A percentile compares a stretch with the other conserved stretches of the same genome.
Conservation (phyloP, 129 eudicot species). For the Pseudognaphalium luteoalbum region DNA sequence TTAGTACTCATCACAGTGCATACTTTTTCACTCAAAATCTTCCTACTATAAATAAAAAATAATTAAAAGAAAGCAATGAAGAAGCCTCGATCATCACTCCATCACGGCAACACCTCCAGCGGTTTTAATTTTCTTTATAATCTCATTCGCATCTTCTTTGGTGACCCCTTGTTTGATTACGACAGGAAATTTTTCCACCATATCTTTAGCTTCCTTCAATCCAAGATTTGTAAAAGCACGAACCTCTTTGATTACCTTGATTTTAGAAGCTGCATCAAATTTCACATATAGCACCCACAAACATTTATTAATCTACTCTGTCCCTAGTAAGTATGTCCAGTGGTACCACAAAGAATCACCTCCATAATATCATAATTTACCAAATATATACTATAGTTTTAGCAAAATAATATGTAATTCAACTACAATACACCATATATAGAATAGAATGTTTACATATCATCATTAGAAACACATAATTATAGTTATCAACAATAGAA, state of each 20-base stretch:
- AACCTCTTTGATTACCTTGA: conserved; percentile 75
- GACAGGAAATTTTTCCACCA: conserved; percentile 61
- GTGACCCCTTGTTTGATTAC: conserved; percentile 62
- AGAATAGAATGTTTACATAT: too few species aligned
- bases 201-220: conserved; percentile 72
- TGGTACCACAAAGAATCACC: conserved; percentile 1
- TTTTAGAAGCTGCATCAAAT: conserved; percentile 56
- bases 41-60: conserved; percentile 7
- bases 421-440: too few species aligned
- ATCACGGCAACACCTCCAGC: conserved; percentile 75
- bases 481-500: too few species aligned
- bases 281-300: conserved; percentile 26
- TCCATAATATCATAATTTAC: neutral
- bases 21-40: conserved; percentile 17
- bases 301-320: conserved; percentile 2
- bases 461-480: too few species aligned
- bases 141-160: conserved; percentile 70
- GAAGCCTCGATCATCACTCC: conserved; percentile 38
- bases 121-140: conserved; percentile 59
- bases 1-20: too few species aligned
- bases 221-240: conserved; percentile 67
- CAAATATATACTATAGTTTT: too few species aligned
- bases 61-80: neutral
- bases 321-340: neutral
- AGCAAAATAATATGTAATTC: too few species aligned